Evolutionary conservation across 345 rosid genomes (phyloP).

Genomic region (Gossypium longicalyx): DNA sequence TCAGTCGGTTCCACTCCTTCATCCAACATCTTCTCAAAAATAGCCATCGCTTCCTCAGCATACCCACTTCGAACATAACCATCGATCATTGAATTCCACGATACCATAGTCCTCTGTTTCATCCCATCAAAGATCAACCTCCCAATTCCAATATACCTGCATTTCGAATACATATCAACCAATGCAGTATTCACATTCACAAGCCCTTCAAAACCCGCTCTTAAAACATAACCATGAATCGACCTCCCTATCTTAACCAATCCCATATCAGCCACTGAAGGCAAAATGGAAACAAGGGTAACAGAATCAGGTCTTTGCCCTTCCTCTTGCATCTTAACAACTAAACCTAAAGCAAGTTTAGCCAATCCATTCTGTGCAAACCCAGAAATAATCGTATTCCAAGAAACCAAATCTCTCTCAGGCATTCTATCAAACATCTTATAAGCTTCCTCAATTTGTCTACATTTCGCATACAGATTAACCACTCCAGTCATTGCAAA

Average conservation of each 20-base stretch:
- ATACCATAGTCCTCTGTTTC: constrained; percentile 50
- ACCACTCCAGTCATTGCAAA: constrained; percentile 74
- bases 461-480: constrained; percentile 64
- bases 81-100: constrained; percentile 90
- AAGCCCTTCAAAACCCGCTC: constrained; percentile 55
- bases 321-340: constrained; percentile 53
- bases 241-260: constrained; percentile 50
- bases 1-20: constrained; percentile 60
- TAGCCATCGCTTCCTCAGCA: constrained; percentile 51
- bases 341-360: constrained; percentile 49
- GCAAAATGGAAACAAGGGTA: constrained; percentile 68
- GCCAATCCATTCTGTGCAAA: constrained; percentile 69
- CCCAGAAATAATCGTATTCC: constrained; percentile 83
- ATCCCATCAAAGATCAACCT: constrained; percentile 52
- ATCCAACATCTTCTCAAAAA: constrained; percentile 61
- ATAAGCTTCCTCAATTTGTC: constrained; percentile 49
- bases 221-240: constrained; percentile 57
- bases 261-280: constrained; percentile 53
- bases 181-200: constrained; percentile 65
- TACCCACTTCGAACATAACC: constrained; percentile 68
- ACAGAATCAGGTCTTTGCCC: constrained; percentile 59
- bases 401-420: constrained; percentile 73
- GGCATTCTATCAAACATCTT: constrained; percentile 87
- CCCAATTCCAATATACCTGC: constrained; percentile 48
- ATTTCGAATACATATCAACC: constrained; percentile 72